Evolutionary conservation across 2,329 filamentous ascomycete species (phyloP).

Genomic region (Cytospora leucostoma): DNA sequence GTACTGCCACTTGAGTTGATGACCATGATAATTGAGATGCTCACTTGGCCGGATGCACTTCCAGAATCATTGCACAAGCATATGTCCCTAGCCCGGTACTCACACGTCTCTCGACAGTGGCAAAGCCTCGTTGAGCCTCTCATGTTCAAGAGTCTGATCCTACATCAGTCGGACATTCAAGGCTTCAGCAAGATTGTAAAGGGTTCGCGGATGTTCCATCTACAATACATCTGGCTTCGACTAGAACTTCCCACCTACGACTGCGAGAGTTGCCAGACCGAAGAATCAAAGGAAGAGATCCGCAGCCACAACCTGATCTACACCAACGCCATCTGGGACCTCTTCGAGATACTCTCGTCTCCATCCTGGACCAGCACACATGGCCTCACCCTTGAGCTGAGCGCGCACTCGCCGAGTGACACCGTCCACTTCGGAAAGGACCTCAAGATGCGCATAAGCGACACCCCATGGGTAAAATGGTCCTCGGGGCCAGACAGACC

Average conservation of each 20-base stretch:
- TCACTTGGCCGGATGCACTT: neutral
- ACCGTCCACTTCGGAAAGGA: neutral
- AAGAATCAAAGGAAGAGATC: neutral
- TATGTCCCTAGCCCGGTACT: neutral
- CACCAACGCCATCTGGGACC: neutral
- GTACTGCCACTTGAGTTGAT: neutral
- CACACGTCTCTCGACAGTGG: neutral
- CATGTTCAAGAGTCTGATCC: neutral
- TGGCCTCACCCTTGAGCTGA: neutral
- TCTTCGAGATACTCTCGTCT: neutral
- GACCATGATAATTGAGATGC: conserved; percentile 1
- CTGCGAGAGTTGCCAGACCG: neutral
- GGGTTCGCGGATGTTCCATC: neutral
- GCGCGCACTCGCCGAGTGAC: neutral
- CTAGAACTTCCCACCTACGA: neutral
- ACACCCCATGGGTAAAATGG: neutral
- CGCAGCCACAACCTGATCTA: neutral
- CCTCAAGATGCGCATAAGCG: neutral
- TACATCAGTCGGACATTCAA: neutral
- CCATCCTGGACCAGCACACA: neutral
- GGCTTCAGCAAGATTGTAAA: neutral
- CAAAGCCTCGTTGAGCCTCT: neutral
- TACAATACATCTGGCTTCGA: neutral
- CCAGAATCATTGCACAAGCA: neutral
- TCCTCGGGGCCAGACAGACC: neutral